Base-by-base conservation (phyloP, 768 basidiomycete species). In the Lactarius evosmus region DNA sequence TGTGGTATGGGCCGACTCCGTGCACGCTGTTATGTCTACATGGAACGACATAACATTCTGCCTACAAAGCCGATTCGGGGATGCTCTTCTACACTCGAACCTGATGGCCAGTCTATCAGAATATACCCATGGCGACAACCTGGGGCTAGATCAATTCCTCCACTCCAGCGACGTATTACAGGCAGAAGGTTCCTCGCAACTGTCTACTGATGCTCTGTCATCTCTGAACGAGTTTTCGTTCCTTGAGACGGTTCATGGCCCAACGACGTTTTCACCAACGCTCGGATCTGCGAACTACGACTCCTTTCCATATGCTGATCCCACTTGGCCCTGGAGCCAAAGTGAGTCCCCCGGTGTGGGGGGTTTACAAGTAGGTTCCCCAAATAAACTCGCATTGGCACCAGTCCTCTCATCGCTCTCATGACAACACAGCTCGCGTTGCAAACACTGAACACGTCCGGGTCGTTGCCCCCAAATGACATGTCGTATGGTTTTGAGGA, bases 1-100 rank as follows among this genome's bases (percentile, higher is more conserved):
- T 0, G 49, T 60, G 7, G 27, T 67, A 11, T 67, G 66, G 66
- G 36, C 25, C 0, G 58, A 67, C n/a, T 1, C 22, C 17, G 58
- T 51, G 4, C 49, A 55, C 0, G 0, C 1, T 0, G 27, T 46
- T 0, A 5, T 65, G 8, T 19, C n/a, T 1, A n/a, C 1, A 2
- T 67, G 54, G 51, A 9, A 2, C 3, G 58, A 64, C 1, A 46
- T 65, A 0, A 2, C 32, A 0, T 4, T 1, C 12, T 7, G n/a
- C 11, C 11, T 65, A 4, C 53, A 67, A 7, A 30, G 19, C 11
- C 11, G 5, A 19, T 60, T 29, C 22, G 46, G 25, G 12, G 14
- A 2, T 7, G 14, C 16, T 9, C 9, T 22, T 29, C 8, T 22
- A 33, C 19, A 12, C 7, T 8, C 54, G 6, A 44, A 3, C 17